Evolutionary conservation across 2,329 filamentous ascomycete genomes (phyloP).

Genomic region (Fusarium coicis): DNA sequence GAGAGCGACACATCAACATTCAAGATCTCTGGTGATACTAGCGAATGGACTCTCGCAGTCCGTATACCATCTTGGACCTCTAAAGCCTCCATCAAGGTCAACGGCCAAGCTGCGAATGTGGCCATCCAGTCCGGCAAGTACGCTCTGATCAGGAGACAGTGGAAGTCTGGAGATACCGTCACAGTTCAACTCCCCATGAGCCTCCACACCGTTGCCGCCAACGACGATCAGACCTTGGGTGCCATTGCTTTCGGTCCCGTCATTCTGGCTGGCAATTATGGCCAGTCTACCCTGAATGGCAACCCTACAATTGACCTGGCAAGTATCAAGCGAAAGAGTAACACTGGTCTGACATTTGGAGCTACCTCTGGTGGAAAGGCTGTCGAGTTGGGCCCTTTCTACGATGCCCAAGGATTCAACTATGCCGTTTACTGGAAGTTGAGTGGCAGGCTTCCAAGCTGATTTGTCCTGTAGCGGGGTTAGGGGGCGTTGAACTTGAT

Average conservation of each 20-base stretch:
- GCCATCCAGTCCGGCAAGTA: conserved; percentile 52
- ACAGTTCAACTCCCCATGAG: conserved; percentile 58
- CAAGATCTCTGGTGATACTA: conserved; percentile 49
- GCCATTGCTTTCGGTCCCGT: conserved; percentile 60
- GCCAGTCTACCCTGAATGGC: conserved; percentile 39
- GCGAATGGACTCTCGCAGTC: conserved; percentile 51
- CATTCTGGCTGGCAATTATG: conserved; percentile 59
- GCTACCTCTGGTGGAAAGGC: conserved; percentile 46
- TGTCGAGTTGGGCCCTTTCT: conserved; percentile 52
- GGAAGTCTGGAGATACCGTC: conserved; percentile 57
- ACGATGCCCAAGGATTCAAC: conserved; percentile 54
- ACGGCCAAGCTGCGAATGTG: conserved; percentile 49
- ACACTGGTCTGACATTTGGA: conserved; percentile 46
- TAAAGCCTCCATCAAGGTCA: conserved; percentile 53
- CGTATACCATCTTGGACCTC: conserved; percentile 60
- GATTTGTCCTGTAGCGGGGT: fast-evolving
- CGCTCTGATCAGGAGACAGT: conserved; percentile 53
- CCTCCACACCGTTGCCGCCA: conserved; percentile 56
- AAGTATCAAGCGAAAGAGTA: conserved; percentile 41
- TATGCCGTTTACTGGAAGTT: conserved; percentile 56
- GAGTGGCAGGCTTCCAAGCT: conserved; percentile 1
- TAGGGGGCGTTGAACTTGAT: fast-evolving
- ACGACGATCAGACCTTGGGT: conserved; percentile 56
- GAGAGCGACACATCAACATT: conserved; percentile 53
- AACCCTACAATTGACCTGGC: conserved; percentile 47